These are phyloP conservation scores for Lepidium didymum DNA, from an alignment of 345 rosid species.

Conservation along the genomic window DNA sequence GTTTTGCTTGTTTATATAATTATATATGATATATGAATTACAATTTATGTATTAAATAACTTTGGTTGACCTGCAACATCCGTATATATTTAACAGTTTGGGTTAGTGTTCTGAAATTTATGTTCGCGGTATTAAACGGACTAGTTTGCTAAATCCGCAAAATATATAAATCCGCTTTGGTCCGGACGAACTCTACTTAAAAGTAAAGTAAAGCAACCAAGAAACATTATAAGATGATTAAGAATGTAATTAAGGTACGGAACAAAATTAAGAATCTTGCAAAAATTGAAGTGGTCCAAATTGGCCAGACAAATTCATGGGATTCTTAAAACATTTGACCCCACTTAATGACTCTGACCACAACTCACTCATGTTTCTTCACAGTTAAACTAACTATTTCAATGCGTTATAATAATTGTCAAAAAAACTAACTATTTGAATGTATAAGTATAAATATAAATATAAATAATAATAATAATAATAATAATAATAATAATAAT, in stretches of 20 bases:
- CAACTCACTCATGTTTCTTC: not conserved
- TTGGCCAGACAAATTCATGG: slow-evolving; percentile 20
- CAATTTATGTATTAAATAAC: too few relatives aligned
- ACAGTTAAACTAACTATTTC: not conserved
- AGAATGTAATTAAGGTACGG: not conserved
- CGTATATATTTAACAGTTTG: too few relatives aligned
- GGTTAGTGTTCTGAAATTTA: too few relatives aligned
- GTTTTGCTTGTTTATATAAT: too few relatives aligned
- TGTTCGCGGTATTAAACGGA: too few relatives aligned
- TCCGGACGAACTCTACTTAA: too few relatives aligned
- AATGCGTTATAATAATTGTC: not conserved
- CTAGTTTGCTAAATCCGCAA: too few relatives aligned
- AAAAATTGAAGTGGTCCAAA: slow-evolving; percentile 9
- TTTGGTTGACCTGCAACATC: too few relatives aligned
- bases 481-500: not conserved
- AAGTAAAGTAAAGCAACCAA: not conserved
- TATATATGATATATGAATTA: too few relatives aligned
- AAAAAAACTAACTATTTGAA: not conserved
- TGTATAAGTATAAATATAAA: too few relatives aligned
- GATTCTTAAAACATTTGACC: slow-evolving; percentile 29
- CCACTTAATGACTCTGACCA: not conserved
- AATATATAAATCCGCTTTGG: too few relatives aligned
- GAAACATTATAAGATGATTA: not conserved
- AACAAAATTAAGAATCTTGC: not conserved
- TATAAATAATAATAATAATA: not conserved